phyloP scores from a whole-genome alignment of 306 rosid genomes.

The Cucurbita maxima region DNA sequence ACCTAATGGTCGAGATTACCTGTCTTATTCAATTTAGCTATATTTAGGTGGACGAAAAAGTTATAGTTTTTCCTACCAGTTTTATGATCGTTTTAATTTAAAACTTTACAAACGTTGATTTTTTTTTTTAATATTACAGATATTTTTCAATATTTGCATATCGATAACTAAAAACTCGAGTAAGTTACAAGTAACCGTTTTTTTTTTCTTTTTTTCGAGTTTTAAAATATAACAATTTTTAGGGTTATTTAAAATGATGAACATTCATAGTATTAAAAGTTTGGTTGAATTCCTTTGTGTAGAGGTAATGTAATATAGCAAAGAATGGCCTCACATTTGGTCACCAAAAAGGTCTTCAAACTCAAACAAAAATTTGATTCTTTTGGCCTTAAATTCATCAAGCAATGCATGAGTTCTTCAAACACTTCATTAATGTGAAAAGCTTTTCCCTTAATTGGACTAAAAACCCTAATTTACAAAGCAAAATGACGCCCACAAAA shows the following conservation, averaged over 20 bases:
- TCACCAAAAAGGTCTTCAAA: background rate
- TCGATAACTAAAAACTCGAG: too few relatives aligned
- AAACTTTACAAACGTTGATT: background rate
- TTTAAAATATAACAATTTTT: background rate
- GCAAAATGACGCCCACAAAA: background rate
- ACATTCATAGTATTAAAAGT: background rate
- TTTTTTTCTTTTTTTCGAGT: background rate
- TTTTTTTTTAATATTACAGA: too few relatives aligned
- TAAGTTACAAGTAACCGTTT: too few relatives aligned
- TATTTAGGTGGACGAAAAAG: too few relatives aligned
- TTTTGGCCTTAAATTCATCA: background rate
- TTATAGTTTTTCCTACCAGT: background rate
- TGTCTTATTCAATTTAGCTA: too few relatives aligned
- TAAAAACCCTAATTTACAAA: background rate
- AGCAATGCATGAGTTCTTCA: background rate
- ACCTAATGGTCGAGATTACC: too few relatives aligned
- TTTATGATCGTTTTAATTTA: background rate
- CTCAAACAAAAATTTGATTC: background rate
- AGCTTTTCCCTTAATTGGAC: background rate
- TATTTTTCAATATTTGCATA: background rate
- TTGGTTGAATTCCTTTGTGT: background rate
- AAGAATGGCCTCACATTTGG: constrained; percentile 6
- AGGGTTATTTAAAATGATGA: background rate
- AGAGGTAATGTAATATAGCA: constrained; percentile 4
- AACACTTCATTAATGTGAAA: background rate